A percentile compares a stretch with the other conserved stretches of the same genome.
Evolutionary conservation across 805 yeast genomes (phyloP).

Genomic region (Metschnikowia corniflorae): DNA sequence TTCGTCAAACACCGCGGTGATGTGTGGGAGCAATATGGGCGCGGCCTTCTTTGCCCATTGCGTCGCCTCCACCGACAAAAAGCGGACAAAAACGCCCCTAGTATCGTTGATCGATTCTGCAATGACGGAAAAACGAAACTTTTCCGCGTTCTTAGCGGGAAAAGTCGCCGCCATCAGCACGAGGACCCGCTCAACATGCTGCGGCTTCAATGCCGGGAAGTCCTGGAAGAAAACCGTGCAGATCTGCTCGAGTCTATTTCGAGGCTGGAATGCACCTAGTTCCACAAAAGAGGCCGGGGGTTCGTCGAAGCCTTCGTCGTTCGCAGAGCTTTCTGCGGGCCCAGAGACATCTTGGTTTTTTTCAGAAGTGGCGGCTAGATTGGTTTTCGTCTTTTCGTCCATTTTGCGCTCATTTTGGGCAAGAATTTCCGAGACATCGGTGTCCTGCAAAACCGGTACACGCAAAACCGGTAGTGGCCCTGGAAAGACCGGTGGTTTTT

Average conservation of each 20-base stretch:
- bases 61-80: slow-evolving; percentile 18
- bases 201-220: slow-evolving; percentile 29
- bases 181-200: slow-evolving; percentile 33
- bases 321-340: slow-evolving; percentile 2
- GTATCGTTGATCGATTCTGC: slow-evolving; percentile 25
- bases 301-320: slow-evolving; percentile 14
- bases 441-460: slow-evolving; percentile 11
- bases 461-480: slow-evolving; percentile 4
- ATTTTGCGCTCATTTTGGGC: slow-evolving; percentile 7
- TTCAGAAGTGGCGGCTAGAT: neutral
- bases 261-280: slow-evolving; percentile 29
- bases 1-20: slow-evolving; percentile 12
- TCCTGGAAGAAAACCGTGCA: slow-evolving; percentile 30
- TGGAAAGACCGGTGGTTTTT: neutral
- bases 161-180: slow-evolving; percentile 15
- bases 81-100: slow-evolving; percentile 35
- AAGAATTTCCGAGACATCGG: slow-evolving; percentile 10
- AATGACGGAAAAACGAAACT: slow-evolving; percentile 34
- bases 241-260: slow-evolving; percentile 34
- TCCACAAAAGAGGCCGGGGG: slow-evolving; percentile 22
- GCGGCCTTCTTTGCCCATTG: slow-evolving; percentile 14
- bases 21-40: slow-evolving; percentile 2
- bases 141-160: slow-evolving; percentile 2
- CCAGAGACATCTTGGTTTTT: neutral
- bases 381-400: slow-evolving; percentile 1